Percentiles rank a stretch among this genome's conserved stretches.
These are phyloP conservation scores for Podila epicladia DNA, from an alignment of 192 early-diverging fungal genomes.

Conservation along the genomic window DNA sequence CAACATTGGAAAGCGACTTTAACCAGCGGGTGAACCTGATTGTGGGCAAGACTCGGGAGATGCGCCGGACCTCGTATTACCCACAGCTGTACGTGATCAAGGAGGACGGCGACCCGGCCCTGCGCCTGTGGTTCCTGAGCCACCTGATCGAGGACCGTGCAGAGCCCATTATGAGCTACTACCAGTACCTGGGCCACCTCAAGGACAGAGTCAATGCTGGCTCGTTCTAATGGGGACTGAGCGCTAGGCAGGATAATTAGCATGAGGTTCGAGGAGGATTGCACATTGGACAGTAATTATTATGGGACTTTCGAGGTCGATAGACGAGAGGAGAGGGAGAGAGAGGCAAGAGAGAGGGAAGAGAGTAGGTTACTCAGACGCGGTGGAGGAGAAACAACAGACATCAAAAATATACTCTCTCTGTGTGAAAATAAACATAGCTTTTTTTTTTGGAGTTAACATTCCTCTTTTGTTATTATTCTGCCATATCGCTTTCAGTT, in stretches of 20 bases:
- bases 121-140: slow-evolving; percentile 86
- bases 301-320: too few species aligned
- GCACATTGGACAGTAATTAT: too few species aligned
- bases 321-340: too few species aligned
- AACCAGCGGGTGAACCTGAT: slow-evolving; percentile 80
- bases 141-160: slow-evolving; percentile 94
- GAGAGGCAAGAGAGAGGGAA: too few species aligned
- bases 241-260: background rate
- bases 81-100: slow-evolving; percentile 87
- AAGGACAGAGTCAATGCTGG: slow-evolving; percentile 67
- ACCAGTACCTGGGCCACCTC: slow-evolving; percentile 77
- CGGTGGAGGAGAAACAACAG: too few species aligned
- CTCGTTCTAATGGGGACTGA: slow-evolving; percentile 10
- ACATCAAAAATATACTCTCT: too few species aligned
- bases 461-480: too few species aligned
- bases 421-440: too few species aligned
- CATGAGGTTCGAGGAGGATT: too few species aligned
- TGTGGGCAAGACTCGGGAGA: slow-evolving; percentile 75
- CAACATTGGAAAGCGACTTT: slow-evolving; percentile 73
- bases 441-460: too few species aligned
- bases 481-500: too few species aligned
- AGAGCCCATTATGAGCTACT: slow-evolving; percentile 79
- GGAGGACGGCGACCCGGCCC: slow-evolving; percentile 88
- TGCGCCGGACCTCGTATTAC: slow-evolving; percentile 73
- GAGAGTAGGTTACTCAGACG: too few species aligned